A percentile compares a stretch with the other conserved stretches of the same genome.
phyloP scores from a whole-genome alignment of 108 stramenopile species.

The Pseudonitzschia multistriata region DNA sequence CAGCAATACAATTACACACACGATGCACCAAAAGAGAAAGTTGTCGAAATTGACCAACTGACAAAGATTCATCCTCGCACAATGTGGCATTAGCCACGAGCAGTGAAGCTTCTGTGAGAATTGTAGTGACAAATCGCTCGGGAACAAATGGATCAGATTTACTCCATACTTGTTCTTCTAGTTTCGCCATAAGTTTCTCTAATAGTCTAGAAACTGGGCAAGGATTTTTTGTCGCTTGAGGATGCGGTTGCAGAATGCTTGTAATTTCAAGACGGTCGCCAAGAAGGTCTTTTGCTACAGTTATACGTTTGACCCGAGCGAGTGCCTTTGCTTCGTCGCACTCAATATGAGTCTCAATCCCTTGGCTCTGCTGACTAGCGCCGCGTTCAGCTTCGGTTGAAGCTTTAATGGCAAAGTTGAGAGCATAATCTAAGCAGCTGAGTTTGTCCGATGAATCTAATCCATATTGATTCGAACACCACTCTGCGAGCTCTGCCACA shows the following conservation, averaged over 20 bases:
- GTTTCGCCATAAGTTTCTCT: conserved; percentile 23
- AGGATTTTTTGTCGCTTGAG: conserved; percentile 15
- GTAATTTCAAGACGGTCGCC: conserved; percentile 63
- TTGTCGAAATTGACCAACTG: conserved; percentile 60
- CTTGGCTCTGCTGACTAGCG: conserved; percentile 1
- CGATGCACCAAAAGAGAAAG: conserved; percentile 55
- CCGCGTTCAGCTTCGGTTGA: conserved; percentile 60
- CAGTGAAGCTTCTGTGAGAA: conserved; percentile 65
- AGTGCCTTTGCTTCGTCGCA: conserved; percentile 45
- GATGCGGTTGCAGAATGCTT: conserved; percentile 39
- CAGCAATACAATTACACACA: conserved; percentile 58
- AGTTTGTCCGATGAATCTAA: conserved; percentile 55
- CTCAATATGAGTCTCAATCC: background rate
- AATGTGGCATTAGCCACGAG: conserved; percentile 55
- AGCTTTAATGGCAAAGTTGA: conserved; percentile 62
- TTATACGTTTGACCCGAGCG: conserved; percentile 59
- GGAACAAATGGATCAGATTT: conserved; percentile 36
- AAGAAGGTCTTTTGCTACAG: conserved; percentile 55
- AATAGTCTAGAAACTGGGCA: conserved; percentile 14
- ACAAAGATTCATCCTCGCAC: conserved; percentile 35
- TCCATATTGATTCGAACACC: conserved; percentile 62
- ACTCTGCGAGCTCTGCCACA: conserved; percentile 69
- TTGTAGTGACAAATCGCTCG: conserved; percentile 61
- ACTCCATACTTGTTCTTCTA: conserved; percentile 34
- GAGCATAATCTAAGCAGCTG: conserved; percentile 66